phyloP scores from a whole-genome alignment of 2,329 filamentous ascomycete species.

The Lasiodiplodia sp. region DNA sequence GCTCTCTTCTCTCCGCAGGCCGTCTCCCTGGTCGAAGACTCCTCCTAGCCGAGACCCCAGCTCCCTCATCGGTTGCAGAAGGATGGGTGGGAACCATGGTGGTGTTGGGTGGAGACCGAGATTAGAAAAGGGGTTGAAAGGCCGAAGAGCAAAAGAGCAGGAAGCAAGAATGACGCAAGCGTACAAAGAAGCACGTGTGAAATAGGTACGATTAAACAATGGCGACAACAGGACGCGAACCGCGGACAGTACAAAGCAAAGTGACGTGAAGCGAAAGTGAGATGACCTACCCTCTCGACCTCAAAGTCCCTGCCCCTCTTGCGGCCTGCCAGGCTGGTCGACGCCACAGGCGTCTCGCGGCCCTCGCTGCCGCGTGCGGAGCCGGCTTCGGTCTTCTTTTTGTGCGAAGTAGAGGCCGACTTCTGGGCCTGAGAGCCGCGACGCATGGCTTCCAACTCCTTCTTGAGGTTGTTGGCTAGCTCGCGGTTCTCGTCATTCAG shows the following conservation, averaged over 20 bases:
- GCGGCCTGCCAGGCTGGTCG: conserved; percentile 69
- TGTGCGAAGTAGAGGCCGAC: conserved; percentile 53
- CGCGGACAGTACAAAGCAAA: background rate
- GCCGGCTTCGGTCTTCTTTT: conserved; percentile 61
- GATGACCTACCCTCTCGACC: conserved; percentile 72
- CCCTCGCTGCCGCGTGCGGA: conserved; percentile 80
- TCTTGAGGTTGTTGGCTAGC: conserved; percentile 76
- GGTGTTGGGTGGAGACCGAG: no score
- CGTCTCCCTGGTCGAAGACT: background rate
- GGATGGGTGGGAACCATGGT: background rate
- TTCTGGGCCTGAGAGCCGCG: conserved; percentile 46
- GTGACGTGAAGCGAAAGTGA: conserved; percentile 24
- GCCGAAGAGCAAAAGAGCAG: background rate
- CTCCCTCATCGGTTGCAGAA: background rate
- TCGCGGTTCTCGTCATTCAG: conserved; percentile 95
- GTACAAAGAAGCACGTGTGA: background rate
- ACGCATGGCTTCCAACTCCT: conserved; percentile 70
- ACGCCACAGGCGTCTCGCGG: conserved; percentile 67
- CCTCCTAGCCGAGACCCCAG: background rate
- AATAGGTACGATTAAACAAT: conserved; percentile 4
- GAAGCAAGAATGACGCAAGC: background rate
- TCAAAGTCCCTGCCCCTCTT: conserved; percentile 82
- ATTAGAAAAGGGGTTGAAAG: background rate
- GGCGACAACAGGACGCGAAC: background rate
- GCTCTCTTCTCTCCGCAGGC: background rate